Evolutionary conservation across 805 yeast genomes (phyloP).

Genomic region (Hyphopichia homilentoma): DNA sequence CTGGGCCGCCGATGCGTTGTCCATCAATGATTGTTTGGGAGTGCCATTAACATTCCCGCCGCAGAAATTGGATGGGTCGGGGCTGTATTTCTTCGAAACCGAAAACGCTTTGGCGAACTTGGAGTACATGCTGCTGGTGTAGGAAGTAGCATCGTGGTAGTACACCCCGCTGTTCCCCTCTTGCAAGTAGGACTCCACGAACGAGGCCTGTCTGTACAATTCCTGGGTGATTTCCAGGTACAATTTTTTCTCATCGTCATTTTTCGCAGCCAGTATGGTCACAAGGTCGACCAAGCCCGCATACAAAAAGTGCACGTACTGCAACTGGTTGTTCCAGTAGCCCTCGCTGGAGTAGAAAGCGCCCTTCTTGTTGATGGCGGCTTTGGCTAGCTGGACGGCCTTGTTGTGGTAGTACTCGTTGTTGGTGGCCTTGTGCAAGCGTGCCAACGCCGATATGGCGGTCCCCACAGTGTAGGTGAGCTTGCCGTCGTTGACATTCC

Average conservation of each 20-base stretch:
- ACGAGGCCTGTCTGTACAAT: constrained; percentile 7
- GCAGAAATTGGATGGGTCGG: constrained; percentile 7
- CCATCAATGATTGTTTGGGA: constrained; percentile 12
- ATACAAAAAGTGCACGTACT: constrained; percentile 19
- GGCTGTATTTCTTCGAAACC: constrained; percentile 1
- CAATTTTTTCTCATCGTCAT: background rate
- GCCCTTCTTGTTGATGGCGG: constrained; percentile 13
- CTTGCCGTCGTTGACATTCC: constrained; percentile 17
- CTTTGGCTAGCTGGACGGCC: constrained; percentile 15
- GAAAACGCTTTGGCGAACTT: constrained; percentile 6
- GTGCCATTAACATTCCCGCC: constrained; percentile 6
- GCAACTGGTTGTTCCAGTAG: constrained; percentile 20
- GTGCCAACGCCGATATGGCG: constrained; percentile 18
- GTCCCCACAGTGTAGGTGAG: constrained; percentile 21
- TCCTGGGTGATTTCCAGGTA: constrained; percentile 2
- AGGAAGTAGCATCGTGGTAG: constrained; percentile 4
- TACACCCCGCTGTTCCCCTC: constrained; percentile 9
- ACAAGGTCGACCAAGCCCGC: constrained; percentile 19
- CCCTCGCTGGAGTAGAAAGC: constrained; percentile 17
- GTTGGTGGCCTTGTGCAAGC: constrained; percentile 12
- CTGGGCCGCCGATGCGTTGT: constrained; percentile 18
- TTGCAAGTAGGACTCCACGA: constrained; percentile 9
- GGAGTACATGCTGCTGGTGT: constrained; percentile 5
- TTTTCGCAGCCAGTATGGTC: background rate
- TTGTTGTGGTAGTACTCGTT: constrained; percentile 10